These are phyloP conservation scores for Eragrostis tef DNA, from an alignment of 202 grass and related monocot species.

Conservation along the genomic window DNA sequence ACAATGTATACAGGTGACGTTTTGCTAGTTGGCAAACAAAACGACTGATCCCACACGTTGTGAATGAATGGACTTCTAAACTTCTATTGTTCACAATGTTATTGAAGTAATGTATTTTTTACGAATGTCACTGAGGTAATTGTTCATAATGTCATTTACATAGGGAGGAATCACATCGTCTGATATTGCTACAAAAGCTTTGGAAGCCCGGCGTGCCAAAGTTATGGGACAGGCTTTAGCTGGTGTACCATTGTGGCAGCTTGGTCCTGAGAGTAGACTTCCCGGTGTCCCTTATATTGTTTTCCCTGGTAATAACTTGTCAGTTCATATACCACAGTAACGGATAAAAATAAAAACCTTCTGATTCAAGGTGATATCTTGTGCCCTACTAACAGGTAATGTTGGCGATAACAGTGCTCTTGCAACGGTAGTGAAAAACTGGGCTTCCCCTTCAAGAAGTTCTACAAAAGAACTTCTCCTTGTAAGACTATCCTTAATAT, in stretches of 20 bases:
- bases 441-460: conserved; percentile 68
- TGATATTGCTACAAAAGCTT: conserved; percentile 93
- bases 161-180: conserved; percentile 99
- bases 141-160: conserved; percentile 33
- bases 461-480: conserved; percentile 81
- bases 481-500: conserved; percentile 58
- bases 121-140: not conserved
- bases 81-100: not conserved
- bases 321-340: conserved; percentile 22
- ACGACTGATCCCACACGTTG: conserved; percentile 8
- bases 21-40: conserved; percentile 38
- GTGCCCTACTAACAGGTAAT: conserved; percentile 68
- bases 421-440: conserved; percentile 79
- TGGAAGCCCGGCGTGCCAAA: conserved; percentile 80
- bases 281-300: conserved; percentile 97
- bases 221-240: conserved; percentile 95
- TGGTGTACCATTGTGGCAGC: conserved; percentile 91
- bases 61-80: conserved; percentile 27
- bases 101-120: too few species aligned
- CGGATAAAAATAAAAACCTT: conserved; percentile 32
- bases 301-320: conserved; percentile 77
- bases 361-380: conserved; percentile 39
- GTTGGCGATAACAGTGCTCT: conserved; percentile 87
- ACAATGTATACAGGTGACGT: not conserved
- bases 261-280: conserved; percentile 94